Evolutionary conservation across 805 yeast species (phyloP).

Genomic region (Candida bentonensis): DNA sequence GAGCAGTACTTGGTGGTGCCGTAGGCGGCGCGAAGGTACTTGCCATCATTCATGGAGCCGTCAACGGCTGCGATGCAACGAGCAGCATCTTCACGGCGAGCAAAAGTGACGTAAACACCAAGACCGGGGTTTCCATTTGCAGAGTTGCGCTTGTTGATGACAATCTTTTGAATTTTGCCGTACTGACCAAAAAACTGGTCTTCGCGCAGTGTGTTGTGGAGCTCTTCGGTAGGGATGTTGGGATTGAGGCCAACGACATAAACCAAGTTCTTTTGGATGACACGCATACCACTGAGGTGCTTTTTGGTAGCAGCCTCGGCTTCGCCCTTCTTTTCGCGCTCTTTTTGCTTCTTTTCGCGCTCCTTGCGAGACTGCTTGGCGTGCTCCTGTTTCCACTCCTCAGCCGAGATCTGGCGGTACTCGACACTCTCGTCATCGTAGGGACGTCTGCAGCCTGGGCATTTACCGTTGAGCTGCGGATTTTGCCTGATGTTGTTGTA

Average conservation of each 20-base stretch:
- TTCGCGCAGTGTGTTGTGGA: slow-evolving; percentile 67
- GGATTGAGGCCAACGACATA: slow-evolving; percentile 94
- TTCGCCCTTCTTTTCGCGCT: slow-evolving; percentile 88
- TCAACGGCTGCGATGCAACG: slow-evolving; percentile 83
- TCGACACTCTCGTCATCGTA: slow-evolving; percentile 91
- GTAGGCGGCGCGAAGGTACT: slow-evolving; percentile 82
- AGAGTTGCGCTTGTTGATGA: slow-evolving; percentile 63
- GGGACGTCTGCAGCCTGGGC: slow-evolving; percentile 94
- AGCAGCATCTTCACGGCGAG: slow-evolving; percentile 89
- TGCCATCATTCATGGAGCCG: slow-evolving; percentile 87
- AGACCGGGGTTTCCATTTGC: slow-evolving; percentile 57
- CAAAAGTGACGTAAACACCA: slow-evolving; percentile 91
- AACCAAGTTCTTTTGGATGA: slow-evolving; percentile 93
- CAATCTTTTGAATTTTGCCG: slow-evolving; percentile 88
- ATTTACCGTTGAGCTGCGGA: slow-evolving; percentile 87
- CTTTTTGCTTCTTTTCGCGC: slow-evolving; percentile 57
- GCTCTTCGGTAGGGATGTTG: slow-evolving; percentile 68
- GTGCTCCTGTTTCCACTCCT: slow-evolving; percentile 76
- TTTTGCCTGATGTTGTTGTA: slow-evolving; percentile 92
- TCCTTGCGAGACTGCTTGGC: slow-evolving; percentile 69
- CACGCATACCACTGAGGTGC: slow-evolving; percentile 92
- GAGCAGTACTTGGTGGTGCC: slow-evolving; percentile 98
- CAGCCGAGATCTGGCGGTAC: slow-evolving; percentile 68
- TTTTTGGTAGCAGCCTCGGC: slow-evolving; percentile 48
- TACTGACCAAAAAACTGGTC: slow-evolving; percentile 97